A percentile compares a stretch with the other conserved stretches of the same genome.
These are phyloP conservation scores for Stephania japonica DNA, from an alignment of 164 flowering plant genomes.

Conservation along the genomic window DNA sequence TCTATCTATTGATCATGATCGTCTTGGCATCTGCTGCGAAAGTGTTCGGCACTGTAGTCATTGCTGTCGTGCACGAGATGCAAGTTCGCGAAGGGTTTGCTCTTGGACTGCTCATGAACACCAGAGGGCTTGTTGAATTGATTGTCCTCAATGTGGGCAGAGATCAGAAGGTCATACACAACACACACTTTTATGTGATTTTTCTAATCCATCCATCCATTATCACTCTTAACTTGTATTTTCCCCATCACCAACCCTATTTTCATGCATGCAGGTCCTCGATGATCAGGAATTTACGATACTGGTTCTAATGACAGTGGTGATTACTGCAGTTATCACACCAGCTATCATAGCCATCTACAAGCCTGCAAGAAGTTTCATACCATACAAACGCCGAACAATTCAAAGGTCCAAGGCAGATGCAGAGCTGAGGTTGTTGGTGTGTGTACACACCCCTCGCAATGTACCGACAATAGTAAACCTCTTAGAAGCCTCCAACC, in stretches of 20 bases:
- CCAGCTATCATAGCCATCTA: slow-evolving; percentile 12
- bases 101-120: slow-evolving; percentile 18
- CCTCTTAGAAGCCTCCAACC: slow-evolving; percentile 21
- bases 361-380: slow-evolving; percentile 13
- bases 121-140: slow-evolving; percentile 16
- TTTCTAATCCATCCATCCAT: neutral
- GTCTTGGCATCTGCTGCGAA: slow-evolving; percentile 5
- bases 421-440: slow-evolving; percentile 17
- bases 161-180: slow-evolving; percentile 14
- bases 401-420: slow-evolving; percentile 16
- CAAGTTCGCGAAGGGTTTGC: slow-evolving; percentile 2
- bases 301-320: slow-evolving; percentile 16
- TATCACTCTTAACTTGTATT: neutral
- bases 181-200: too few species aligned
- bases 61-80: slow-evolving; percentile 5
- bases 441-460: slow-evolving; percentile 24
- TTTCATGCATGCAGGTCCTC: slow-evolving; percentile 15
- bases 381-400: slow-evolving; percentile 20
- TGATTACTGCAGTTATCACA: slow-evolving; percentile 14
- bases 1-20: neutral
- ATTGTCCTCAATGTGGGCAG: slow-evolving; percentile 12
- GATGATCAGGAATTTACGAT: slow-evolving; percentile 14
- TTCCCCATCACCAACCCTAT: neutral
- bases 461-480: slow-evolving; percentile 25
- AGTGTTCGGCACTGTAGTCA: slow-evolving; percentile 1